Percentiles rank a stretch among this genome's conserved stretches.
phyloP scores from a whole-genome alignment of 768 basidiomycete genomes.

The Mycena vulgaris region DNA sequence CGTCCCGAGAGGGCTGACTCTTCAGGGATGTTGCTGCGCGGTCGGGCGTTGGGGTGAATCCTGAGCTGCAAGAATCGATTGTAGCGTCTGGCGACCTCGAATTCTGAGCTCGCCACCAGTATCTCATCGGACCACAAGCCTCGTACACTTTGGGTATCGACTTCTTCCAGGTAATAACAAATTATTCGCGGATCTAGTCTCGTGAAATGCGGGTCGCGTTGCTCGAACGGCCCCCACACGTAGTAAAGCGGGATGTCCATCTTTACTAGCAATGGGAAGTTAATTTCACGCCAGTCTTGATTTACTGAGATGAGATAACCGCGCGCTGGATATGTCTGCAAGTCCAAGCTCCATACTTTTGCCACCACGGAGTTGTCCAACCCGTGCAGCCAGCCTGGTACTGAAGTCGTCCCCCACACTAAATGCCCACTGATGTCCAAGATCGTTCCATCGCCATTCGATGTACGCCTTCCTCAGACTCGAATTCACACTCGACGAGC shows the following conservation, averaged over 20 bases:
- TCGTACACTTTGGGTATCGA: rapidly evolving
- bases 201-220: not conserved
- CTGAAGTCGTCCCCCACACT: not conserved
- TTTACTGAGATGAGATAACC: not conserved
- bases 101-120: rapidly evolving
- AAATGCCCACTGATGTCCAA: not conserved
- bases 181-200: not conserved
- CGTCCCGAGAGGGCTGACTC: not conserved
- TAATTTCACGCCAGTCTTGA: not conserved
- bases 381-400: not conserved
- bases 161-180: not conserved
- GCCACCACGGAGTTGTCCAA: not conserved
- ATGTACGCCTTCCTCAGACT: not conserved
- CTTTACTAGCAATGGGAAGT: not conserved
- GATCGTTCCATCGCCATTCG: not conserved
- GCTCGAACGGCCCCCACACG: not conserved
- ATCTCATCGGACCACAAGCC: constrained; percentile 2
- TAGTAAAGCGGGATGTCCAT: not conserved
- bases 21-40: rapidly evolving
- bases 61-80: constrained; percentile 5
- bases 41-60: not conserved
- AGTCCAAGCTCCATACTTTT: not conserved
- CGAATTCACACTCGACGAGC: rapidly evolving
- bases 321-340: rapidly evolving
- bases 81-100: not conserved